Evolutionary conservation across 805 yeast species (phyloP).

Genomic region (Pichia insulana): DNA sequence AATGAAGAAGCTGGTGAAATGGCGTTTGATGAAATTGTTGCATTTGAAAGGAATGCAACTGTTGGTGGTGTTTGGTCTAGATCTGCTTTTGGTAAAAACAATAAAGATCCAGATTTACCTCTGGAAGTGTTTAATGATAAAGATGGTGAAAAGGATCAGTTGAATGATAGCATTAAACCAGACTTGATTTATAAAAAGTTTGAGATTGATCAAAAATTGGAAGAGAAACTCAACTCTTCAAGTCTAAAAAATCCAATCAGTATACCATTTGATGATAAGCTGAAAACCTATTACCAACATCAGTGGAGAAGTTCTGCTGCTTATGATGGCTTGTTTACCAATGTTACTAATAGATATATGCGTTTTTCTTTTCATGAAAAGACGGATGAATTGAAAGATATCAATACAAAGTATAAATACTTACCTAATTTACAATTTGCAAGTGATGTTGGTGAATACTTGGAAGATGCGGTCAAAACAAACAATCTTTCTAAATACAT

Average conservation of each 20-base stretch:
- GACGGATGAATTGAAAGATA: conserved; percentile 5
- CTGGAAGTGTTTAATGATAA: neutral
- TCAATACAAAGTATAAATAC: conserved; percentile 9
- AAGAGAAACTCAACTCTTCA: conserved; percentile 20
- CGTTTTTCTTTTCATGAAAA: conserved; percentile 29
- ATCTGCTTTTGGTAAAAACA: conserved; percentile 9
- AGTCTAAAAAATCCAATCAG: conserved; percentile 28
- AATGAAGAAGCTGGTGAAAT: conserved; percentile 7
- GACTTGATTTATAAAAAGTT: conserved; percentile 8
- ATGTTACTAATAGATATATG: conserved; percentile 33
- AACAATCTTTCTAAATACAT: conserved; percentile 26
- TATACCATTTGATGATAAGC: neutral
- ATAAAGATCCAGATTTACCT: conserved; percentile 19
- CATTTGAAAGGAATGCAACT: conserved; percentile 31
- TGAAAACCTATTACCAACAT: conserved; percentile 7
- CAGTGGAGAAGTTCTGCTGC: conserved; percentile 35
- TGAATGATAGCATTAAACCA: conserved; percentile 6
- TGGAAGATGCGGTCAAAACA: conserved; percentile 16
- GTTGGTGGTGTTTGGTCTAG: conserved; percentile 37
- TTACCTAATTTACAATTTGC: conserved; percentile 22
- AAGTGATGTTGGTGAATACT: conserved; percentile 16
- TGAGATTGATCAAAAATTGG: conserved; percentile 8
- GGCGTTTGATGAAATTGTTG: conserved; percentile 29
- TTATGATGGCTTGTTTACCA: conserved; percentile 33
- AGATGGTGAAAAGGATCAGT: neutral